Percentiles rank a stretch among this genome's conserved stretches.
phyloP scores from a whole-genome alignment of 2,329 filamentous ascomycete genomes.

The Claviceps pusilla region DNA sequence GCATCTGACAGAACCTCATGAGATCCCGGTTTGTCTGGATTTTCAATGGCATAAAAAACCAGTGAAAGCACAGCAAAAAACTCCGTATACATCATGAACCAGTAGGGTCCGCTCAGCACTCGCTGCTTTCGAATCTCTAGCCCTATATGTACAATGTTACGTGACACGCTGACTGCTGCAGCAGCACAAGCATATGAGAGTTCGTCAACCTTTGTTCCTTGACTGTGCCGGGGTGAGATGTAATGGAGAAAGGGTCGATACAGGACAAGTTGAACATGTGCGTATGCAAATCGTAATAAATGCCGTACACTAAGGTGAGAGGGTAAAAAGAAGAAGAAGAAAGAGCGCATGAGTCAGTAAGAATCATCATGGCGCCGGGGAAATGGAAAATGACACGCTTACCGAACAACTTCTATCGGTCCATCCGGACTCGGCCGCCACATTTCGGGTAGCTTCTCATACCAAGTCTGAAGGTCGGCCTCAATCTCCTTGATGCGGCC shows the following conservation, averaged over 20 bases:
- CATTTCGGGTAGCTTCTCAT: conserved; percentile 52
- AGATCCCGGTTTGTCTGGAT: conserved; percentile 58
- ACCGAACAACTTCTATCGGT: conserved; percentile 61
- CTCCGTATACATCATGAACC: conserved; percentile 74
- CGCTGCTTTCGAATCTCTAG: conserved; percentile 62
- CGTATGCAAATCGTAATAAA: conserved; percentile 62
- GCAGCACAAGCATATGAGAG: conserved; percentile 61
- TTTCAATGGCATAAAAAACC: conserved; percentile 67
- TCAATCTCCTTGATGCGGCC: conserved; percentile 50
- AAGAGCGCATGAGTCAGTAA: not conserved
- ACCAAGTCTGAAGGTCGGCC: conserved; percentile 46
- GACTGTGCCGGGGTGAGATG: conserved; percentile 48
- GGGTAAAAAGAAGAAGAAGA: no score
- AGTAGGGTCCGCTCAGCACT: conserved; percentile 66
- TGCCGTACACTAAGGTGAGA: conserved; percentile 45
- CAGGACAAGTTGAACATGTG: conserved; percentile 68
- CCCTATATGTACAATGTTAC: conserved; percentile 67
- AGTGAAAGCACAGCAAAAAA: conserved; percentile 70
- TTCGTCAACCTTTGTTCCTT: conserved; percentile 50
- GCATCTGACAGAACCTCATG: conserved; percentile 77
- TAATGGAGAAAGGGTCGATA: conserved; percentile 78
- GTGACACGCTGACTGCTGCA: conserved; percentile 45
- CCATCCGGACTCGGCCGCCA: conserved; percentile 70
- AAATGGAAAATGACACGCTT: conserved; percentile 18
- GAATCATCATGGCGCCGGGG: no score